Base-by-base conservation (phyloP, 1,284 basidiomycete genomes). In the Boletus nobilissimus region DNA sequence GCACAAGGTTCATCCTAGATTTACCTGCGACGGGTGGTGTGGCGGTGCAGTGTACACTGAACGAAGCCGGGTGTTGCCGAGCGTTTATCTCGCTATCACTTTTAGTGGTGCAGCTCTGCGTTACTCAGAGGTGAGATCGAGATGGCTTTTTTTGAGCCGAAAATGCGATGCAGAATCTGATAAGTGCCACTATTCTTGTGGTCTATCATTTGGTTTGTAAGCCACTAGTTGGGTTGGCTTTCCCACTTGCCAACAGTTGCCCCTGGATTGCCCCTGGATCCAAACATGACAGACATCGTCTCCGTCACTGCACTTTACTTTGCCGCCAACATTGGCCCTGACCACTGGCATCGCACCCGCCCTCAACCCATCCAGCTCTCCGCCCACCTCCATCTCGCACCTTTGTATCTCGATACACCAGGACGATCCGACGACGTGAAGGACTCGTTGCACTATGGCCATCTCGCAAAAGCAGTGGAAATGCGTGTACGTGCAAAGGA, bases 401-500 rank as follows among this genome's bases (percentile, higher is more conserved):
- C 84, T 2, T 79, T 81, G 6, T 88, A 86, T 74, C 86, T 91
- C 63, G 79, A 85, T 34, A 71, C 77, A 4, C 84, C 90, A 0
- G 89, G 87, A 0, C 68, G 76, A 63, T 87, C 88, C 0, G 91
- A 92, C 82, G 78, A 89, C 70, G 88, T 92, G 39, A 54, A 79
- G 2, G 87, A 90, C 73, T 89, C 89, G 0, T 81, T 92, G 3
- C 87, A 92, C 79, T 91, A 92, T 73, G 90, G 90, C 5, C 87
- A 88, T 54, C 87, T 92, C 26, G 82, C 87, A 36, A 90, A 89
- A 76, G 83, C 83, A 2, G 82, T 91, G 77, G 82, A 83, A n/a
- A 77, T 29, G 2, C 83, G 87, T 3, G 79, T 88, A 43, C 66
- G 82, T 10, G 72, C 73, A 18, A 80, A 76, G 26, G 76, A 43